Conservation (phyloP, 768 basidiomycete species). For the Leccinum incarnatum region DNA sequence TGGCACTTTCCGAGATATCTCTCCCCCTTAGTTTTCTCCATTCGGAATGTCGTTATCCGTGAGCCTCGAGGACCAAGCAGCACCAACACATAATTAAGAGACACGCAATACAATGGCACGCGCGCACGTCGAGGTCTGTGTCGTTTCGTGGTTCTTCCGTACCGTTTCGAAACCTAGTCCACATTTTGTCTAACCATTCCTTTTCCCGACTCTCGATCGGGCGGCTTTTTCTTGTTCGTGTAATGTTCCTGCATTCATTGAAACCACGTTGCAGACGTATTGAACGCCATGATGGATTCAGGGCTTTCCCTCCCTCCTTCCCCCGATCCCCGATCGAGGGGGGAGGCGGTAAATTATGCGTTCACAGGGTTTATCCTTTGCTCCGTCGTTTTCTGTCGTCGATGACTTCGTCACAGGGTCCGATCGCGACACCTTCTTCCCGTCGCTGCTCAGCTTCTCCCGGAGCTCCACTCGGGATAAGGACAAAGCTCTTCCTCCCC, state of each 20-base stretch:
- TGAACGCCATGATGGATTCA: neutral
- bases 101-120: neutral
- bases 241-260: neutral
- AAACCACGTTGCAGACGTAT: neutral
- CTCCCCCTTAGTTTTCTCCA: neutral
- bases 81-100: neutral
- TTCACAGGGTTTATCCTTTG: neutral
- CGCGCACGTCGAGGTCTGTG: neutral
- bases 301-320: neutral
- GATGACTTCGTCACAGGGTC: neutral
- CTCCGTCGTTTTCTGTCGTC: neutral
- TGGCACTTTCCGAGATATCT: neutral
- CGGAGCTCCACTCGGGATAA: neutral
- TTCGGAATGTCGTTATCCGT: neutral
- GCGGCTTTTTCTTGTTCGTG: neutral
- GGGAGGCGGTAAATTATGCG: neutral
- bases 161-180: neutral
- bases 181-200: neutral
- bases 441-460: neutral
- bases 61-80: neutral
- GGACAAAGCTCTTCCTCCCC: neutral
- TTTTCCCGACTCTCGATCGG: neutral
- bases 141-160: neutral
- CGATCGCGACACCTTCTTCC: neutral
- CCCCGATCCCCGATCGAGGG: neutral